Percentiles rank a stretch among this genome's conserved stretches.
These are phyloP conservation scores for Magnolia changhungtana DNA, from an alignment of 164 flowering plant species.

Conservation along the genomic window DNA sequence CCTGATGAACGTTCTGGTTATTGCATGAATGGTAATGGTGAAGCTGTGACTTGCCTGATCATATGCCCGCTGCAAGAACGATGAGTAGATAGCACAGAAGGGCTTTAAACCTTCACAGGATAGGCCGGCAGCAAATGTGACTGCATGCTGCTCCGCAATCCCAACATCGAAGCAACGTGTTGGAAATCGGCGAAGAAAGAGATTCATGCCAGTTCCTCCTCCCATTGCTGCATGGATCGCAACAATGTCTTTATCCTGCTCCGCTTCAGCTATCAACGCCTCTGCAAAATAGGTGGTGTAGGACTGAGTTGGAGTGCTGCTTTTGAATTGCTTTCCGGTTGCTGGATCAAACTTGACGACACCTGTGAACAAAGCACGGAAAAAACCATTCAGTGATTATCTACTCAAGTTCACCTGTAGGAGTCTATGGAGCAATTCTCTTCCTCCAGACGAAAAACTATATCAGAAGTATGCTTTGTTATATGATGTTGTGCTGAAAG, in stretches of 20 bases:
- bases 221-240: conserved; percentile 99
- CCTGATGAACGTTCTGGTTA: too few relatives aligned
- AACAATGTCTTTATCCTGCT: conserved; percentile 70
- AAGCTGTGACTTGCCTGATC: conserved; percentile 62
- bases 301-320: conserved; percentile 61
- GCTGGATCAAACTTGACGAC: conserved; percentile 91
- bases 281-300: conserved; percentile 93
- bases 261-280: conserved; percentile 95
- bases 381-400: background rate
- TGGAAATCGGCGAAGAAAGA: conserved; percentile 76
- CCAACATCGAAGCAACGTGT: conserved; percentile 93
- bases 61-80: conserved; percentile 95
- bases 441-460: background rate
- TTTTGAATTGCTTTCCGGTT: conserved; percentile 88
- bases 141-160: conserved; percentile 97
- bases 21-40: background rate
- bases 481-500: background rate
- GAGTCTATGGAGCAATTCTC: background rate
- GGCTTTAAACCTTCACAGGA: conserved; percentile 97
- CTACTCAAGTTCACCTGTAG: background rate
- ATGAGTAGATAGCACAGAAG: conserved; percentile 90
- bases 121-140: conserved; percentile 95
- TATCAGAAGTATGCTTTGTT: too few relatives aligned
- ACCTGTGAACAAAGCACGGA: conserved; percentile 39
- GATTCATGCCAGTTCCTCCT: conserved; percentile 93